Percentiles rank a stretch among this genome's conserved stretches.
phyloP scores from a whole-genome alignment of 148 eudicot genomes.

The Vaccinium darrowii region DNA sequence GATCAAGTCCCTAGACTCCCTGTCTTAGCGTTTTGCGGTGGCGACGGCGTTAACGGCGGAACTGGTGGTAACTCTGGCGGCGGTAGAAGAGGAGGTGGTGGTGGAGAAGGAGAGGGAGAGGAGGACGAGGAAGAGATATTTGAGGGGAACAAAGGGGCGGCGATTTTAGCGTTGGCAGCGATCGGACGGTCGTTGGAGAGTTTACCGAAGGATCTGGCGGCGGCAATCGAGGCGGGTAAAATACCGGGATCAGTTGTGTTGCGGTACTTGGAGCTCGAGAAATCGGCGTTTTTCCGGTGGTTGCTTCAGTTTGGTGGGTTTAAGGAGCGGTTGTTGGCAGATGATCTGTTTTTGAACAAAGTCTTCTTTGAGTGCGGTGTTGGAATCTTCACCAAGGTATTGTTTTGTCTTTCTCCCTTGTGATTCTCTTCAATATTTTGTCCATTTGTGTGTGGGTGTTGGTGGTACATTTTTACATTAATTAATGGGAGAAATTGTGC shows the following conservation, averaged over 20 bases:
- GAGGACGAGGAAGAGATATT: constrained; percentile 16
- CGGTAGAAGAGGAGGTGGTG: constrained; percentile 27
- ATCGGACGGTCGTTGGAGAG: constrained; percentile 63
- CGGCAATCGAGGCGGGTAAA: constrained; percentile 60
- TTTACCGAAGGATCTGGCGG: constrained; percentile 74
- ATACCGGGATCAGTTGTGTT: constrained; percentile 57
- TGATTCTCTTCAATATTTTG: background rate
- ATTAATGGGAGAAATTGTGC: background rate
- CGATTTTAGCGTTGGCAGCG: constrained; percentile 58
- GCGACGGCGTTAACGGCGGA: constrained; percentile 25
- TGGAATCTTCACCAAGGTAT: constrained; percentile 78
- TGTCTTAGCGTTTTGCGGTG: constrained; percentile 20
- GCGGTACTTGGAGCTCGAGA: constrained; percentile 61
- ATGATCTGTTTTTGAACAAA: constrained; percentile 85
- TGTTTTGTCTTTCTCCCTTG: background rate
- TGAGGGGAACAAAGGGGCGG: constrained; percentile 50
- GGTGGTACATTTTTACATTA: background rate
- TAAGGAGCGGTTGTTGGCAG: constrained; percentile 80
- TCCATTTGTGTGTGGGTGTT: no score
- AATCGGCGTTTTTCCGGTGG: constrained; percentile 61
- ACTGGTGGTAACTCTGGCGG: constrained; percentile 22
- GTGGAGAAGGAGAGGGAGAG: constrained; percentile 14
- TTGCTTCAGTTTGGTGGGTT: constrained; percentile 78
- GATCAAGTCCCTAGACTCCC: background rate
- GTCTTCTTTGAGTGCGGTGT: constrained; percentile 86